These are phyloP conservation scores for Asterophora parasitica DNA, from an alignment of 768 basidiomycete species.

Conservation along the genomic window DNA sequence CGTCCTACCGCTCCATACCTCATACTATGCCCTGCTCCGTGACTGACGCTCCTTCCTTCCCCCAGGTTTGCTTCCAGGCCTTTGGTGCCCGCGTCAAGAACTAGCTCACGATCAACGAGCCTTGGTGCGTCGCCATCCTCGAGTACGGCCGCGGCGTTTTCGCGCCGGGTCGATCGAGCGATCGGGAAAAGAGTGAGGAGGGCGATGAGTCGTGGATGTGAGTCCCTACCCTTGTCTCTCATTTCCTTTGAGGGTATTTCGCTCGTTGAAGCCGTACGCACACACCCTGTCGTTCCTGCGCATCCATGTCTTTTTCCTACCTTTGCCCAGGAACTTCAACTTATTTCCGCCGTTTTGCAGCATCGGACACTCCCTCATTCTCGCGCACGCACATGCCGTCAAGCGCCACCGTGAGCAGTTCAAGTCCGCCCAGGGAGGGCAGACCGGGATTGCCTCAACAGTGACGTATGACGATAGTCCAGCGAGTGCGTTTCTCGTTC, in stretches of 20 bases:
- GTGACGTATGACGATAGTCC: slow-evolving; percentile 39
- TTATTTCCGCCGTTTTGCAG: slow-evolving; percentile 24
- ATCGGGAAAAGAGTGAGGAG: slow-evolving; percentile 48
- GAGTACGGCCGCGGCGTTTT: slow-evolving; percentile 64
- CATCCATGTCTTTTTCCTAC: too few relatives aligned
- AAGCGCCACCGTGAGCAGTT: slow-evolving; percentile 65
- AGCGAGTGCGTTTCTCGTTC: too few relatives aligned
- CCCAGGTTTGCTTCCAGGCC: slow-evolving; percentile 57
- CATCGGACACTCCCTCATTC: slow-evolving; percentile 62
- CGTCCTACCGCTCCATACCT: too few relatives aligned
- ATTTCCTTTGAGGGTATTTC: too few relatives aligned
- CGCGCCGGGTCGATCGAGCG: slow-evolving; percentile 65
- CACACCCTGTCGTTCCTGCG: too few relatives aligned
- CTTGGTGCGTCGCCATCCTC: slow-evolving; percentile 59
- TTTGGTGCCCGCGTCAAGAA: slow-evolving; percentile 73
- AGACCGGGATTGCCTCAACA: slow-evolving; percentile 81
- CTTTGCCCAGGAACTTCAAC: too few relatives aligned
- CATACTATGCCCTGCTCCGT: too few relatives aligned
- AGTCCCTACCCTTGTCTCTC: too few relatives aligned
- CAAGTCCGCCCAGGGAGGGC: slow-evolving; percentile 56
- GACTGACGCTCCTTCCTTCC: neutral
- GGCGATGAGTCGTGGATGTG: slow-evolving; percentile 32
- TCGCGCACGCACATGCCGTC: slow-evolving; percentile 65
- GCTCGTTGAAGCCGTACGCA: too few relatives aligned
- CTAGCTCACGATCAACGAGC: slow-evolving; percentile 78